Base-by-base conservation (phyloP, 345 rosid species). In the Stellera chamaejasme region DNA sequence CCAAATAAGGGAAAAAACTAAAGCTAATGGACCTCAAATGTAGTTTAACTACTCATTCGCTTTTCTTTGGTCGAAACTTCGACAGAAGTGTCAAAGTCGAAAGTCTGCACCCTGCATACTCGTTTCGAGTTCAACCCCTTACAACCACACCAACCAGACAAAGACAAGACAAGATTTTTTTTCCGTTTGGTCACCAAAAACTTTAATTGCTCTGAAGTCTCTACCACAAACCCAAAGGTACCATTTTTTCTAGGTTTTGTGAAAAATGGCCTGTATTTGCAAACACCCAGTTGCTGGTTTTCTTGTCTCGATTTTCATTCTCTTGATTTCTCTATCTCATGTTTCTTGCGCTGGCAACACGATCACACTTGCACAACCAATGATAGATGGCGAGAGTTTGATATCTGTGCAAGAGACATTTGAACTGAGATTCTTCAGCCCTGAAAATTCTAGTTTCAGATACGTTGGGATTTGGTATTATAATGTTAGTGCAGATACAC, bases 361-460 rank as follows among this genome's bases (percentile, higher is more conserved):
- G 14, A 62, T 88, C 71, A 72, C 71, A 2, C 66, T 6, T 54
- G 77, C 76, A 61, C 57, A 72, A 27, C 45, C 59, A 1, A 14
- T 88, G 23, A 48, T 10, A 65, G 90, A 79, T 48, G 96, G 82
- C 4, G 39, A 32, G 39, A 32, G 39, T 32, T 32, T 32, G 39
- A 32, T 32, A 32, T 49, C 52, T 23, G 27, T 14, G 11, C 10
- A 25, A 10, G 6, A 49, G 7, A 54, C 0, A 23, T 62, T 62
- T 36, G 60, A 62, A 47, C 27, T 62, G 14, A 59, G 66, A 15
- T 62, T 62, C 41, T 62, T 62, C 11, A 54, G 48, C 55, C 60
- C 59, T 9, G 41, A 45, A 27, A 52, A 47, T 26, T 41, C 27
- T 50, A 28, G 27, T 10, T 32, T 15, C 52, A 54, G 66, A 47